Percentiles rank a stretch among this genome's conserved stretches.
These are phyloP conservation scores for Xylaria sp. DNA, from an alignment of 2,329 filamentous ascomycete genomes.

Conservation along the genomic window DNA sequence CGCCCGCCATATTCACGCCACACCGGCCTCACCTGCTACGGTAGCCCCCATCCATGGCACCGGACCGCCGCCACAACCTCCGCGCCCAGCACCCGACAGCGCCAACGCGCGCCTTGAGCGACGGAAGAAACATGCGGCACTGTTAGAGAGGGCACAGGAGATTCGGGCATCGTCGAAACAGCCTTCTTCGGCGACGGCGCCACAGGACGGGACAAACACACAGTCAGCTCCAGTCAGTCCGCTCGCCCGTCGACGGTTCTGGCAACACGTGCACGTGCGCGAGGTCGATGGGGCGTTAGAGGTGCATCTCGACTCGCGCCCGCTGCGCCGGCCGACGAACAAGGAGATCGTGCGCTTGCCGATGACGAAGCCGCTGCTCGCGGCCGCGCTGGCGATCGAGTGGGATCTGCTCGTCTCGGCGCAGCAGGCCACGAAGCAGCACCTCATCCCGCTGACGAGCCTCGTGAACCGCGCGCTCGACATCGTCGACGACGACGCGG, in stretches of 20 bases:
- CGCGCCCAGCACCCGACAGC: constrained; percentile 56
- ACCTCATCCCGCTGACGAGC: constrained; percentile 91
- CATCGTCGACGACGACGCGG: constrained; percentile 74
- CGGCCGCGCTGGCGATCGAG: constrained; percentile 86
- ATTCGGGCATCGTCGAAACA: constrained; percentile 53
- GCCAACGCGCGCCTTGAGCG: constrained; percentile 58
- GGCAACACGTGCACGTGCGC: constrained; percentile 82
- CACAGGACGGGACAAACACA: constrained; percentile 1
- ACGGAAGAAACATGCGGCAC: constrained; percentile 64
- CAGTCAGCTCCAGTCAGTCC: constrained; percentile 25
- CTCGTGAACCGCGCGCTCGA: constrained; percentile 86
- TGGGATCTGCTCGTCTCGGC: constrained; percentile 88
- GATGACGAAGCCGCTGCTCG: constrained; percentile 79
- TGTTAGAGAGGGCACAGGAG: constrained; percentile 64
- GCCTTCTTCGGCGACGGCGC: constrained; percentile 18
- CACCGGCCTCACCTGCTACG: constrained; percentile 55
- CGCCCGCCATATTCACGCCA: constrained; percentile 49
- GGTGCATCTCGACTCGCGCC: constrained; percentile 80
- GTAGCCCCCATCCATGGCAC: constrained; percentile 65
- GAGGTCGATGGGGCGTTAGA: constrained; percentile 70
- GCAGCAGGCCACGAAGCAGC: constrained; percentile 84
- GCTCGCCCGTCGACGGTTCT: constrained; percentile 79
- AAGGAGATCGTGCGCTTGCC: constrained; percentile 80
- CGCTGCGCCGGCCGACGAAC: constrained; percentile 80
- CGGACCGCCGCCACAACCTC: constrained; percentile 69